Evolutionary conservation across 1,284 basidiomycete genomes (phyloP).

Genomic region (Peniophora sp.): DNA sequence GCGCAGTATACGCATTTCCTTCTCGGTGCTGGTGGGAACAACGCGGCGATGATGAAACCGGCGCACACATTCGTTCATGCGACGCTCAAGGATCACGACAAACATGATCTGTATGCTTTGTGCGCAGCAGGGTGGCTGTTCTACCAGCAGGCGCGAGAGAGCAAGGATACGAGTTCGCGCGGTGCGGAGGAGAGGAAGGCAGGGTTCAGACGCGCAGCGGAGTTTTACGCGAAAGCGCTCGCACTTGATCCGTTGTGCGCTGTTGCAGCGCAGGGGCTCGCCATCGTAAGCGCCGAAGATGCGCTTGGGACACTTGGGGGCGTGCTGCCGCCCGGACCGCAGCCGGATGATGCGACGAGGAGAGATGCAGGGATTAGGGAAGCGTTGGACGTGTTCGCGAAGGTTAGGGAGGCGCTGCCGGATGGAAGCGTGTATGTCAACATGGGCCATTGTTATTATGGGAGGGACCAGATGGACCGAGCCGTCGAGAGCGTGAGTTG

Average conservation of each 20-base stretch:
- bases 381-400: slow-evolving; percentile 80
- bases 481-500: slow-evolving; percentile 86
- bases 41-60: slow-evolving; percentile 58
- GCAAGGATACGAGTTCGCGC: slow-evolving; percentile 45
- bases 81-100: slow-evolving; percentile 77
- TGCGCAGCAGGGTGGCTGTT: slow-evolving; percentile 83
- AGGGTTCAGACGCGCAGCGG: slow-evolving; percentile 74
- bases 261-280: slow-evolving; percentile 87
- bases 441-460: slow-evolving; percentile 91
- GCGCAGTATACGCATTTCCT: slow-evolving; percentile 88
- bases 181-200: slow-evolving; percentile 67
- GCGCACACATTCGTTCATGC: slow-evolving; percentile 82
- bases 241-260: slow-evolving; percentile 77
- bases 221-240: slow-evolving; percentile 87
- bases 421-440: slow-evolving; percentile 89
- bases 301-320: slow-evolving; percentile 61
- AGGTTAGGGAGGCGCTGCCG: slow-evolving; percentile 78
- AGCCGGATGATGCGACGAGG: slow-evolving; percentile 57
- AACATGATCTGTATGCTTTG: slow-evolving; percentile 84
- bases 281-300: slow-evolving; percentile 88
- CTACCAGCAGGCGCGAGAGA: slow-evolving; percentile 81
- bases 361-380: slow-evolving; percentile 69
- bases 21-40: slow-evolving; percentile 30
- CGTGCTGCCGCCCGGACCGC: slow-evolving; percentile 32
- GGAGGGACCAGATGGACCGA: slow-evolving; percentile 85